Evolutionary conservation across 768 basidiomycete species (phyloP), one percentile per base, ranked within the genome.

Genomic region (Auricularia heimuer): DNA sequence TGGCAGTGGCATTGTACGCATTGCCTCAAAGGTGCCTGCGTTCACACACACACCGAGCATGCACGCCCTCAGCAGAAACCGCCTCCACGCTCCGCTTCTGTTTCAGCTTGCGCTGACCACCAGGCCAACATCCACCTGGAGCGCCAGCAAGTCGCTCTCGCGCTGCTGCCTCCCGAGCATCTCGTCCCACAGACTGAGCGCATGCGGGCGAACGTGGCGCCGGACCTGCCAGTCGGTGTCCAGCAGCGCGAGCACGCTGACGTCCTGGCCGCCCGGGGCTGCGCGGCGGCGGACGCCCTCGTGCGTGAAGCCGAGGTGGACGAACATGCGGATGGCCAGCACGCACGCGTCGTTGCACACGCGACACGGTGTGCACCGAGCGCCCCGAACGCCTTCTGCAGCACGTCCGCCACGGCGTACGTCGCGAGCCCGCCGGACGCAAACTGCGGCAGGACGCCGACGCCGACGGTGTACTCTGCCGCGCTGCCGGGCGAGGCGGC

Each of bases 181-280:
- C 69, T 85, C 86, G 62, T 87, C 86, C 87, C 87, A 88, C 3
- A 83, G 71, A 0, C 80, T 78, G 47, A 21, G 77, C 11, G 18
- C n/a, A 0, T 79, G 75, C 16, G 70, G 67, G 3, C 24, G 47
- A 16, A 68, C 72, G 54, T 18, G 8, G 11, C 11, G 63, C 29
- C 73, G 77, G 45, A 83, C 67, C 34, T 74, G 63, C 85, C 85
- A 87, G 54, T 88, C 86, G 0, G 83, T 86, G 61, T 82, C 85
- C 63, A 88, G 72, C 68, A 88, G 77, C 6, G 80, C 85, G 39
- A 87, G 73, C 67, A 83, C 82, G 1, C 83, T 84, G 33, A 83
- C 80, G 66, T 87, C 85, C 67, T 80, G 84, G 83, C 83, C 87
- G 11, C 7, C 29, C 54, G 7, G 11, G 11, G 29, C 54, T 8